Evolutionary conservation across 2,329 filamentous ascomycete species (phyloP), one percentile per base, ranked within the genome.

Genomic region (Nigrospora sphaerica): DNA sequence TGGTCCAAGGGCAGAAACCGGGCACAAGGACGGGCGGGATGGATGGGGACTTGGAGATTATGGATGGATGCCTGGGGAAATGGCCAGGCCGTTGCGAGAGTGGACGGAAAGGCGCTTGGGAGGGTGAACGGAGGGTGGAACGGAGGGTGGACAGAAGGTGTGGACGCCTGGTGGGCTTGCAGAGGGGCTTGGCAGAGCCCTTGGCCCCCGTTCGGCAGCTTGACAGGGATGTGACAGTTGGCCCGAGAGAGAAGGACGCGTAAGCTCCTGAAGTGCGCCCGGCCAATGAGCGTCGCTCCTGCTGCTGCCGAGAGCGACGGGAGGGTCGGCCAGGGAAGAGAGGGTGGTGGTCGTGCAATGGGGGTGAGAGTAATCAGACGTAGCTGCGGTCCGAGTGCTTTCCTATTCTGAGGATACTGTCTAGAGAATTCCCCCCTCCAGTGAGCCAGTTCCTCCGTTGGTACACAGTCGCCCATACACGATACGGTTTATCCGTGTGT

Each of bases 121-220:
- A 28, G 23, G 23, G 23, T 28, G 23, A 9, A 28, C 7, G 23
- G 23, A 28, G 23, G 23, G 23, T n/a, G n/a, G n/a, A n/a, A n/a
- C n/a, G 23, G 7, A 28, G 23, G 23, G 23, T 28, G 23, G 23
- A 28, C 7, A 9, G 23, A 28, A 9, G 23, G 23, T 28, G 23
- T 28, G 23, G 23, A 28, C 23, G 23, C 23, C 23, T 28, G 23
- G 23, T 28, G 23, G 23, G 10, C 23, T 28, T 28, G 42, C 42
- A 44, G 19, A 44, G 42, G 42, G 42, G 42, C 42, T 44, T 44
- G 42, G 42, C 42, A 44, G 18, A 44, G 31, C 42, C 23, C 23
- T 44, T n/a, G 42, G 33, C 42, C 42, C 41, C 42, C 42, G 42
- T 44, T 13, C 42, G 42, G 42, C 42, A 44, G 32, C 33, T 28